Evolutionary conservation across 2,329 filamentous ascomycete species (phyloP).

Genomic region (Talaromyces rugulosus): DNA sequence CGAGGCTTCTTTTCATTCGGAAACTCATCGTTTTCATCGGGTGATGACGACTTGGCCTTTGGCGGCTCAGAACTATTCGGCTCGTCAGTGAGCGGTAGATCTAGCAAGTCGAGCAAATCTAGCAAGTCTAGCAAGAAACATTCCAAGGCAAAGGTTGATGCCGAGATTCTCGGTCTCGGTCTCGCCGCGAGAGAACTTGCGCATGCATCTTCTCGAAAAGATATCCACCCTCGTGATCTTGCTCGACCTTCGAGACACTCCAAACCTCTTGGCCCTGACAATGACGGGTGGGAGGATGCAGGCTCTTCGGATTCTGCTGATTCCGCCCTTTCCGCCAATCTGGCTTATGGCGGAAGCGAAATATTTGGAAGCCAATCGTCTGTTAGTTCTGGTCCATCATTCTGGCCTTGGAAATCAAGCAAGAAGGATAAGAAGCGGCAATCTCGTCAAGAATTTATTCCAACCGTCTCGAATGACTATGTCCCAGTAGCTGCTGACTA

Average conservation of each 20-base stretch:
- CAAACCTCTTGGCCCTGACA: constrained; percentile 32
- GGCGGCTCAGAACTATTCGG: constrained; percentile 55
- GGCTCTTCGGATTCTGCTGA: constrained; percentile 53
- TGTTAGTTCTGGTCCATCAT: constrained; percentile 49
- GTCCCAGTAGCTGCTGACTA: constrained; percentile 2
- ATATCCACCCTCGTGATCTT: constrained; percentile 25
- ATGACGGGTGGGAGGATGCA: constrained; percentile 58
- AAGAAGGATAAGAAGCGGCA: constrained; percentile 39
- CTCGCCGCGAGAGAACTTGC: constrained; percentile 41
- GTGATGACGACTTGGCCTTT: constrained; percentile 66
- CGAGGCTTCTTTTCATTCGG: constrained; percentile 55
- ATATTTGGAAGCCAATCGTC: constrained; percentile 49
- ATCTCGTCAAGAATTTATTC: not conserved
- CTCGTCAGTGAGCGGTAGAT: constrained; percentile 9
- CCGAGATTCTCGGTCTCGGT: constrained; percentile 46
- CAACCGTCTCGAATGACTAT: constrained; percentile 1
- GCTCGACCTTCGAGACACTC: constrained; percentile 9
- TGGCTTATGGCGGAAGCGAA: constrained; percentile 57
- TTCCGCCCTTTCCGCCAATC: constrained; percentile 16
- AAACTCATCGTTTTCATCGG: constrained; percentile 64
- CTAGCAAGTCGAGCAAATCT: constrained; percentile 29
- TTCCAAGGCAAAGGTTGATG: constrained; percentile 36
- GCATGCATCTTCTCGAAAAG: constrained; percentile 29
- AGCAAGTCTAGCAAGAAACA: constrained; percentile 20
- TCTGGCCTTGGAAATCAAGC: constrained; percentile 60